Conservation (phyloP, 208 protist species). For the Borovskyia barvae region DNA sequence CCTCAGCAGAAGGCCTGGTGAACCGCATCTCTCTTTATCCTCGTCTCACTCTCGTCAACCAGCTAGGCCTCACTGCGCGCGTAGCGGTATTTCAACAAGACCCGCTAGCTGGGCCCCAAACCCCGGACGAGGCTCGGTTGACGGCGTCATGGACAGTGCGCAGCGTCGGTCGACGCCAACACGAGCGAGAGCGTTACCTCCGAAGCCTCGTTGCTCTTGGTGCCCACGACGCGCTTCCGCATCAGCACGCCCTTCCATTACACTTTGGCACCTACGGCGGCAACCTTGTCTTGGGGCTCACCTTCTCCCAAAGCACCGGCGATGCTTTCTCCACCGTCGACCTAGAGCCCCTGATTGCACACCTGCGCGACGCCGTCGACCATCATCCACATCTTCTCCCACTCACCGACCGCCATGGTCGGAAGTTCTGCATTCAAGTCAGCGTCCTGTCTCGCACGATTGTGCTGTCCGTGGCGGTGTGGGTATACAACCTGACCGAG, state of each 20-base stretch:
- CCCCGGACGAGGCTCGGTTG: slow-evolving; percentile 26
- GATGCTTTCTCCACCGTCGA: slow-evolving; percentile 42
- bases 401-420: slow-evolving; percentile 49
- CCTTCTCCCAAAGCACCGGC: slow-evolving; percentile 65
- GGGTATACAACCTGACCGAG: slow-evolving; percentile 80
- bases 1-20: slow-evolving; percentile 44
- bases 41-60: slow-evolving; percentile 66
- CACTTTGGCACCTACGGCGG: slow-evolving; percentile 57
- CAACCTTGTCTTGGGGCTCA: slow-evolving; percentile 51
- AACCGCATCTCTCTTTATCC: slow-evolving; percentile 60
- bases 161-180: slow-evolving; percentile 7
- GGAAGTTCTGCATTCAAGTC: slow-evolving; percentile 66
- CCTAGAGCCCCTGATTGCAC: slow-evolving; percentile 27
- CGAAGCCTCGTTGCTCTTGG: slow-evolving; percentile 51
- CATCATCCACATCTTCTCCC: slow-evolving; percentile 50
- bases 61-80: slow-evolving; percentile 61
- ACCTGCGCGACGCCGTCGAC: slow-evolving; percentile 45
- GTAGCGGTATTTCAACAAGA: slow-evolving; percentile 64
- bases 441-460: slow-evolving; percentile 64
- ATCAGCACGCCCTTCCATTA: slow-evolving; percentile 47
- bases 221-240: slow-evolving; percentile 47
- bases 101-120: slow-evolving; percentile 38
- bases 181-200: slow-evolving; percentile 27
- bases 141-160: slow-evolving; percentile 35
- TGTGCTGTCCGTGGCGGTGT: slow-evolving; percentile 68